Base-by-base conservation (phyloP, 768 basidiomycete species). In the Hygrophorus pudorinus region DNA sequence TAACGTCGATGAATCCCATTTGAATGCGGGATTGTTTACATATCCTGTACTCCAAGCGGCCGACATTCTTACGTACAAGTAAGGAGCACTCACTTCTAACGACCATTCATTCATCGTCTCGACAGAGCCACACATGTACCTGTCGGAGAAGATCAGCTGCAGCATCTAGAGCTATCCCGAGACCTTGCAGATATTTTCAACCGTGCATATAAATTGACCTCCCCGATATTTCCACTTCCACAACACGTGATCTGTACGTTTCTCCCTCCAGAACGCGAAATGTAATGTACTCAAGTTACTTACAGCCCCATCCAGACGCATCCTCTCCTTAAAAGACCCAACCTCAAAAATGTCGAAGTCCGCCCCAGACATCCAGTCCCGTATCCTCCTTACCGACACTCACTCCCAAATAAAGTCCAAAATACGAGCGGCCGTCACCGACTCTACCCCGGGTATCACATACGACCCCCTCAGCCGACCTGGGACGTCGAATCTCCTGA, bases 331-430 rank as follows among this genome's bases (percentile, higher is more conserved):
- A 13, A 80, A 78, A 46, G 85, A 92, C 57, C 87, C 91, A 1
- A 66, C 70, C 0, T 74, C 81, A 3, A 98, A 97, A 59, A 98
- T 98, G 92, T 96, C 93, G 29, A 97, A 97, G 61, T 97, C 93
- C 0, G 73, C 89, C 0, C 82, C 81, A 0, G 79, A 88, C 57
- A 47, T 76, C 1, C 62, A 76, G 12, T 93, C 91, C 0, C 83
- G 92, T 18, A 90, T 97, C 56, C 72, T 89, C 44, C 71, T 98
- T 31, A 93, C 85, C 18, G 93, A 97, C 57, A 62, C 75, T 0
- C 59, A 73, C 8, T 52, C 63, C 1, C 61, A 75, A 55, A 88
- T 94, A 36, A 57, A 59, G 37, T 56, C 69, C 18, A 96, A 94
- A 59, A 73, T 97, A 45, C 78, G 81, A 14, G 65, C 70, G 5